phyloP scores from a whole-genome alignment of 257 asterid genomes.

The Fraxinus americana region DNA sequence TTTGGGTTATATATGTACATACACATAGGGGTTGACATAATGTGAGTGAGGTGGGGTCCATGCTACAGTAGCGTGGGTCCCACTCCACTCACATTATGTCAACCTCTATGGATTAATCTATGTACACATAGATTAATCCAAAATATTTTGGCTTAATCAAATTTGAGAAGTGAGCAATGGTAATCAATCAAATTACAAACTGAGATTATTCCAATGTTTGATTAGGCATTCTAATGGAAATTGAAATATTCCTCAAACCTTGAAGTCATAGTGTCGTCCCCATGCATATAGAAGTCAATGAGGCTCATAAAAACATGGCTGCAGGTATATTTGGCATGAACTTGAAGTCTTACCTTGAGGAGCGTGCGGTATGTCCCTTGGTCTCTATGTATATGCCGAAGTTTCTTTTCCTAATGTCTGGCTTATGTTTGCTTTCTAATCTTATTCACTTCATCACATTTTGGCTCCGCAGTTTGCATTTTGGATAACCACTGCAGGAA shows the following conservation, averaged over 20 bases:
- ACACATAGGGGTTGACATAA: too few relatives aligned
- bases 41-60: too few relatives aligned
- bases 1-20: too few relatives aligned
- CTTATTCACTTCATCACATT: conserved; percentile 14
- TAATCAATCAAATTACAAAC: not conserved
- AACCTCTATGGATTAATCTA: too few relatives aligned
- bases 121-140: too few relatives aligned
- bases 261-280: not conserved
- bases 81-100: too few relatives aligned
- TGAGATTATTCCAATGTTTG: not conserved
- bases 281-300: not conserved
- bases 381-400: not conserved
- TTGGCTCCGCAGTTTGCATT: conserved; percentile 74
- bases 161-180: not conserved
- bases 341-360: conserved; percentile 94
- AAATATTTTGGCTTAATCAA: not conserved
- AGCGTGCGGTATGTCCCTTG: conserved; percentile 58
- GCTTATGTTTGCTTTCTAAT: conserved; percentile 14
- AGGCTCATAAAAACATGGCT: conserved; percentile 18
- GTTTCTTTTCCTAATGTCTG: conserved; percentile 1
- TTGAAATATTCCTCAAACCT: not conserved
- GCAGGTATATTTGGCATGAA: conserved; percentile 99
- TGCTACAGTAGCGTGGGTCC: too few relatives aligned
- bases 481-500: conserved; percentile 95
- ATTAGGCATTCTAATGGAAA: not conserved